phyloP scores from a whole-genome alignment of 805 yeast species.

The Candida maesae region DNA sequence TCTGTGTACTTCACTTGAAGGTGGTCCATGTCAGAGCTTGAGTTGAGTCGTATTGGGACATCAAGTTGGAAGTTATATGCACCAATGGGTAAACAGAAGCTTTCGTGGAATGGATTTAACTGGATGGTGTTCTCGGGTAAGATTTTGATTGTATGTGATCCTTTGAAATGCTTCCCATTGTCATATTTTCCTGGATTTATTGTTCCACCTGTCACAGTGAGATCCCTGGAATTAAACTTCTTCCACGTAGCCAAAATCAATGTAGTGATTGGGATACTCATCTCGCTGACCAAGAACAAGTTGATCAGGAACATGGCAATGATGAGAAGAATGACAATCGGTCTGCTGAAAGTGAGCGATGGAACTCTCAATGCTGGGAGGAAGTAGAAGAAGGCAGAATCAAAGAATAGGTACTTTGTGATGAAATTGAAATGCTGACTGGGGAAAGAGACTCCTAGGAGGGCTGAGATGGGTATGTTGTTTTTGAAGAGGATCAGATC shows the following conservation, averaged over 20 bases:
- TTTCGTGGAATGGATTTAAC: constrained; percentile 69
- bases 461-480: constrained; percentile 31
- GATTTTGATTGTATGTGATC: constrained; percentile 80
- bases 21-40: constrained; percentile 66
- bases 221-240: constrained; percentile 39
- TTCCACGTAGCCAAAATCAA: constrained; percentile 41
- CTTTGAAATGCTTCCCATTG: constrained; percentile 59
- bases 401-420: constrained; percentile 68
- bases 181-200: constrained; percentile 30
- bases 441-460: constrained; percentile 34
- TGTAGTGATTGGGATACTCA: constrained; percentile 44
- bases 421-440: constrained; percentile 55
- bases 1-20: constrained; percentile 62
- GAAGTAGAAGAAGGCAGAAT: constrained; percentile 64
- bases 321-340: constrained; percentile 49
- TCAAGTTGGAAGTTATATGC: constrained; percentile 30
- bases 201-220: constrained; percentile 50
- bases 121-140: constrained; percentile 88
- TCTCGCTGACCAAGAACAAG: constrained; percentile 48
- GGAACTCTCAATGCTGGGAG: constrained; percentile 77
- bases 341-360: constrained; percentile 59
- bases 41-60: constrained; percentile 76
- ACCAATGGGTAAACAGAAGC: constrained; percentile 54
- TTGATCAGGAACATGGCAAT: constrained; percentile 45
- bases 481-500: constrained; percentile 61